Evolutionary conservation across 768 basidiomycete genomes (phyloP), one percentile per base, ranked within the genome.

Genomic region (Trametes cinnabarina): DNA sequence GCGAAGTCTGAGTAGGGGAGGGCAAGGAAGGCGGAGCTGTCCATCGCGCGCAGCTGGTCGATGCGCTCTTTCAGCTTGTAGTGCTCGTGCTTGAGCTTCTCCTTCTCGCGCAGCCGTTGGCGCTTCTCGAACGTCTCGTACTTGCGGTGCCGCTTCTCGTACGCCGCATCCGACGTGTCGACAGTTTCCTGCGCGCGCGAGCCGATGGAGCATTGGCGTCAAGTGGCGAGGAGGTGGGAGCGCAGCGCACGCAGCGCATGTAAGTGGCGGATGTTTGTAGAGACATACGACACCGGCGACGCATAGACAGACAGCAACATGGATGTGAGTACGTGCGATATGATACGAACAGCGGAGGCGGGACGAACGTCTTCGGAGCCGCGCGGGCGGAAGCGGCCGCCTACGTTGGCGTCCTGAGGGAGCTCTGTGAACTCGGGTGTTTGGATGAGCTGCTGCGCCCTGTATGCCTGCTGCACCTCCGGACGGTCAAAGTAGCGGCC

Each of bases 61-160:
- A 94, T 88, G 34, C 93, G 84, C 67, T 93, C 88, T 71, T 89
- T 88, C 66, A 96, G 83, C 69, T 93, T 92, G 75, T 94, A 93
- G 64, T 93, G 91, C 67, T 94, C 92, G 63, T 93, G 88, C 72
- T 90, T 88, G 53, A 95, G 81, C 69, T 93, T 93, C 73, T 96
- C 93, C 72, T 92, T 92, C 73, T 95, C 93, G 53, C 92, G 84
- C 32, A 90, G 75, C 4, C 92, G 87, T 67, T 87, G 85, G 8
- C 92, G 83, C 69, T 91, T 92, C 72, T 95, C 94, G 58, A 90
- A 88, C 14, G 81, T 81, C 70, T 94, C 92, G 71, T 90, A 94
- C 68, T 90, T 92, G 50, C 85, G 81, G 72, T 96, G 93, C 42
- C 91, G 83, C 62, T 85, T 86, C 71, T 89, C 83, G 68, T 94